Base-by-base conservation (phyloP, 2,329 filamentous ascomycete genomes). In the Cercospora nicotianae region DNA sequence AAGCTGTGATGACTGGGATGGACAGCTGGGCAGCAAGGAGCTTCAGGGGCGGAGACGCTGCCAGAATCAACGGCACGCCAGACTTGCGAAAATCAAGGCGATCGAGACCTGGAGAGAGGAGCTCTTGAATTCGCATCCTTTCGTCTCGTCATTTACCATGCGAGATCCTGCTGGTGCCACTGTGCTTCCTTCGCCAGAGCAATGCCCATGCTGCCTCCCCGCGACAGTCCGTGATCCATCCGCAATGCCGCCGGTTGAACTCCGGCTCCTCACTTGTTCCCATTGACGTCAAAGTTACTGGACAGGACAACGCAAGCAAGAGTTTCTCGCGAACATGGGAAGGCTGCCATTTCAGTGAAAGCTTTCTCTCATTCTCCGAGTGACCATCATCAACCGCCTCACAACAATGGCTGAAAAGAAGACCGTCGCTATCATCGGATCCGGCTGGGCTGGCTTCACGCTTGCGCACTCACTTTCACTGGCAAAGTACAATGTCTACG, bases 401-500 rank as follows among this genome's bases (percentile, higher is more conserved):
- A 36, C 55, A 4, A 18, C 20, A 28, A 69, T 69, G 64, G 55
- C 64, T 12, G 26, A 53, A 16, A 69, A 69, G 57, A 65, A 60
- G 5, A 67, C 39, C 18, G 57, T 67, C 16, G 74, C 72, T 5
- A 72, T 81, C 59, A 76, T 81, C 20, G 79, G 80, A 23, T 77
- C 77, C 30, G 79, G 80, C 53, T 68, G 66, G 66, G 77, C 76
- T 60, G 80, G 80, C 36, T 80, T 78, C 69, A 79, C 78, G 5
- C 68, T 81, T 2, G 74, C 79, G 1, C 79, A 81, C 42, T 70
- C 76, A 12, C 70, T 81, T 2, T 75, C 75, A 26, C 68, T 76
- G 8, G 72, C 73, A 0, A 78, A 77, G 36, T 83, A 82, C 70
- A 74, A 78, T 48, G 73, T 83, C 36, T 79, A 77, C 1, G 73